A percentile compares a stretch with the other conserved stretches of the same genome.
Evolutionary conservation across 176 grass and related monocot species (phyloP).

Genomic region (Rhynchospora tenuis): DNA sequence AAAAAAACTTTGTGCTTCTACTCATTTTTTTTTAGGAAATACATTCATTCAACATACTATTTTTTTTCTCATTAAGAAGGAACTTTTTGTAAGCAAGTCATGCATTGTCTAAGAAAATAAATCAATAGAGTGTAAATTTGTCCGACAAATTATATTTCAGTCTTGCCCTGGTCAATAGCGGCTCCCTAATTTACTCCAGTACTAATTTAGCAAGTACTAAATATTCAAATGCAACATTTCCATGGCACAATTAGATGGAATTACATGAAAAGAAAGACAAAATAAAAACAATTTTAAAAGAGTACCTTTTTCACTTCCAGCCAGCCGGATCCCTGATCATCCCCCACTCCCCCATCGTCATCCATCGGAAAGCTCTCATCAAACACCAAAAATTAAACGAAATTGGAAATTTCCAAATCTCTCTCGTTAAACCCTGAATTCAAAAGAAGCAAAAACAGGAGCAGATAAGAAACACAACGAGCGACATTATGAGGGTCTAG

Average conservation of each 20-base stretch:
- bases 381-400: background rate
- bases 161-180: background rate
- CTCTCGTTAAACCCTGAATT: background rate
- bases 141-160: background rate
- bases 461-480: background rate
- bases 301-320: slow-evolving; percentile 87
- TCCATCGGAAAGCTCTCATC: slow-evolving; percentile 36
- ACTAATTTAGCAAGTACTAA: background rate
- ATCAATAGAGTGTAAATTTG: background rate
- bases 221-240: background rate
- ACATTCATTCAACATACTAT: background rate
- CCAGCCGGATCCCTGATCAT: slow-evolving; percentile 89
- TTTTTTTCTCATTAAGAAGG: background rate
- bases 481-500: background rate
- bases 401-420: background rate
- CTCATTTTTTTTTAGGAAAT: background rate
- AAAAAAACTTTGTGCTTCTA: too few relatives aligned
- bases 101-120: background rate
- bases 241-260: background rate
- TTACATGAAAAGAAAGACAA: background rate
- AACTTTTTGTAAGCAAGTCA: background rate
- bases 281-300: background rate
- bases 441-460: background rate
- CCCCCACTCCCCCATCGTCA: slow-evolving; percentile 35
- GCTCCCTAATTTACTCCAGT: background rate